Evolutionary conservation across 1,139 yeast species (phyloP).

Genomic region (Lodderomyces parapsilosis): DNA sequence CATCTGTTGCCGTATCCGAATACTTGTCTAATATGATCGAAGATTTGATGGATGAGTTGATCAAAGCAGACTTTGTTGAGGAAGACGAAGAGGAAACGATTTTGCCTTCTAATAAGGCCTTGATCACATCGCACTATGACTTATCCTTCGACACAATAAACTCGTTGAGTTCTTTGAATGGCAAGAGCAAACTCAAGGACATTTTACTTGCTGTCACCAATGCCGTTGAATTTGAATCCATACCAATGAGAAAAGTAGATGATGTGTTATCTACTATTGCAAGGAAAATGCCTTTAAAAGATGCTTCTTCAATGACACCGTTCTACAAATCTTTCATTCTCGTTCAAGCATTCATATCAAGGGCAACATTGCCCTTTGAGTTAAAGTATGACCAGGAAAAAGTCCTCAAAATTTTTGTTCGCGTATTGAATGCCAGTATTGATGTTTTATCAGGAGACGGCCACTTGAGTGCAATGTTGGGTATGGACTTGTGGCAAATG

Average conservation of each 20-base stretch:
- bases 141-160: constrained; percentile 68
- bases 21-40: constrained; percentile 84
- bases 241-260: constrained; percentile 66
- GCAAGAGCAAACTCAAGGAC: constrained; percentile 57
- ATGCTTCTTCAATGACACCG: constrained; percentile 43
- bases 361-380: constrained; percentile 50
- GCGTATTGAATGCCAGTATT: constrained; percentile 62
- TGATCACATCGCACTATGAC: constrained; percentile 73
- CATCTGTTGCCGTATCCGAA: constrained; percentile 72
- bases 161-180: constrained; percentile 50
- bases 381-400: constrained; percentile 56
- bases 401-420: constrained; percentile 50
- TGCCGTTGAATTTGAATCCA: constrained; percentile 65
- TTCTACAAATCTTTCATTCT: constrained; percentile 70
- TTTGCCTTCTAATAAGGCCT: constrained; percentile 63
- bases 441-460: constrained; percentile 85
- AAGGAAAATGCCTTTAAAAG: constrained; percentile 60
- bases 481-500: constrained; percentile 91
- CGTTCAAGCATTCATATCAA: constrained; percentile 77
- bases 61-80: constrained; percentile 62
- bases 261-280: constrained; percentile 52
- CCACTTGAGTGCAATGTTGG: constrained; percentile 68
- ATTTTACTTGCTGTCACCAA: constrained; percentile 66
- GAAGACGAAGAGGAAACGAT: constrained; percentile 36
- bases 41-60: constrained; percentile 62